Conservation (phyloP, 257 asterid species). For the Solanum sejunctum region DNA sequence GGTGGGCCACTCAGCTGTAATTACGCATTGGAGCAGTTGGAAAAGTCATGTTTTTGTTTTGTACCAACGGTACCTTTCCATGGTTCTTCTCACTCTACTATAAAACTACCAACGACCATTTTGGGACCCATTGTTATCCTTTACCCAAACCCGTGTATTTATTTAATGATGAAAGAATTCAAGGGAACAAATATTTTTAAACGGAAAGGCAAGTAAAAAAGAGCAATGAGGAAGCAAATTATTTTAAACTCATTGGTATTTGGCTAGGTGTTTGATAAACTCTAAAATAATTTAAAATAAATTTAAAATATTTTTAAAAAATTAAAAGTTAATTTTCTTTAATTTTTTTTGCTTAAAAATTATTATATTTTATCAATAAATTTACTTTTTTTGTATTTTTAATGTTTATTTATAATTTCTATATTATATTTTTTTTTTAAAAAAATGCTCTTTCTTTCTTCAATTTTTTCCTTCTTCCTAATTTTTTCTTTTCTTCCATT, state of each 20-base stretch:
- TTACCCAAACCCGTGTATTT: neutral
- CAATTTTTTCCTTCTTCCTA: too few species aligned
- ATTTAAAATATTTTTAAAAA: too few species aligned
- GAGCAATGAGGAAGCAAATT: neutral
- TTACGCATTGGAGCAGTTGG: neutral
- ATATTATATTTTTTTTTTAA: too few species aligned
- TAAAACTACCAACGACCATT: neutral
- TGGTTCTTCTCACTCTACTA: neutral
- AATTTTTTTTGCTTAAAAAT: too few species aligned
- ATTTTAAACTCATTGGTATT: neutral
- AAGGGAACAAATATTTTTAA: neutral
- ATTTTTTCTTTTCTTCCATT: too few species aligned
- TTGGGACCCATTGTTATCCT: neutral
- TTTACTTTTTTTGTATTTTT: too few species aligned
- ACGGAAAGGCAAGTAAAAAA: neutral
- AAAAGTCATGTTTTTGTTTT: neutral
- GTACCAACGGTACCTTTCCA: neutral
- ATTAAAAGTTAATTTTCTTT: too few species aligned
- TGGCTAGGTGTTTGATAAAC: neutral
- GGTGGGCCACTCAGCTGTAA: neutral
- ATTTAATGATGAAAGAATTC: neutral
- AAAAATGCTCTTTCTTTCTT: too few species aligned
- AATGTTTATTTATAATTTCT: too few species aligned
- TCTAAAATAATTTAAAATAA: too few species aligned
- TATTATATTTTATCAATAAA: too few species aligned